These are phyloP conservation scores for Penicillium roqueforti DNA, from an alignment of 495 filamentous ascomycete species.

Conservation along the genomic window DNA sequence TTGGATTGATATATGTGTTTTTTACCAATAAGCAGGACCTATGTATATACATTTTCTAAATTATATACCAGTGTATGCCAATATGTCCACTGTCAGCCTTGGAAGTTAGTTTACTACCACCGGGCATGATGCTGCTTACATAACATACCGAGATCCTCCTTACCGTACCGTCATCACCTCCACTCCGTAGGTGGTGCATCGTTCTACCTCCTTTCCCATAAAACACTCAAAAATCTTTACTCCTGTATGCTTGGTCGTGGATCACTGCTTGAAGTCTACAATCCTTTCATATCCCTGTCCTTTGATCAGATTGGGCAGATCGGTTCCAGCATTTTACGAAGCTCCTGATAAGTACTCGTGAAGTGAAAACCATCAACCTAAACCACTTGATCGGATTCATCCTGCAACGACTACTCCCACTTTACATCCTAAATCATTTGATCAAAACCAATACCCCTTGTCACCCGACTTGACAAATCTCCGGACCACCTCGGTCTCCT, in stretches of 20 bases:
- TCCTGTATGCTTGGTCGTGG: constrained; percentile 3
- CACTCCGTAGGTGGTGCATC: constrained; percentile 12
- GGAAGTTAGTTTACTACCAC: not conserved
- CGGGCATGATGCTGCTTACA: constrained; percentile 16
- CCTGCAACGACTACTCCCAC: not conserved
- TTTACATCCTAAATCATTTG: not conserved
- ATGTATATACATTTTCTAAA: too few relatives aligned
- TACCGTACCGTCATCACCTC: constrained; percentile 26
- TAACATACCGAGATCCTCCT: constrained; percentile 12
- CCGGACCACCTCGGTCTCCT: constrained; percentile 13
- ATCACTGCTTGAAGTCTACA: not conserved
- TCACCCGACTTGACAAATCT: not conserved
- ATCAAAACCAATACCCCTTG: not conserved
- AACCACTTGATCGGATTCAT: constrained; percentile 13
- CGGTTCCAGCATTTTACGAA: constrained; percentile 5
- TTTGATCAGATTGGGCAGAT: not conserved
- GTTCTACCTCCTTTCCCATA: constrained; percentile 10
- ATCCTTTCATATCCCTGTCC: too few relatives aligned
- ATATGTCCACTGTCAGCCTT: too few relatives aligned
- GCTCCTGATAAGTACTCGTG: constrained; percentile 19
- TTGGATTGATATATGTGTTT: too few relatives aligned
- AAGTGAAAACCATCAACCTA: constrained; percentile 8
- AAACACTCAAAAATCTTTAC: not conserved
- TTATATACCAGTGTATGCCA: not conserved
- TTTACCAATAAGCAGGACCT: too few relatives aligned